phyloP scores from a whole-genome alignment of 192 early-diverging fungal species.

The Tieghemiomyces parasiticus region DNA sequence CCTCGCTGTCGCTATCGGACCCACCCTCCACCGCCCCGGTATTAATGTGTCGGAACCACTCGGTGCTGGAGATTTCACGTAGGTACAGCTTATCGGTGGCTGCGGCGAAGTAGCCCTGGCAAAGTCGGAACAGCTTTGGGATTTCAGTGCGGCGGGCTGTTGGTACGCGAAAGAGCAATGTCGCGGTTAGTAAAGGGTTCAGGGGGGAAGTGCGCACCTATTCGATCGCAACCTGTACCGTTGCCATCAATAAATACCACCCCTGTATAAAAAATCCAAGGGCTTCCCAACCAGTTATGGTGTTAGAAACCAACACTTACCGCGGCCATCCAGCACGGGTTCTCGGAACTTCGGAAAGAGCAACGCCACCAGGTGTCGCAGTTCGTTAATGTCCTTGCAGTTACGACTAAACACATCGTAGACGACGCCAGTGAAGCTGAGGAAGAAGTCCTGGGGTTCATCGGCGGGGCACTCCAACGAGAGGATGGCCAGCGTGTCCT shows the following conservation, averaged over 20 bases:
- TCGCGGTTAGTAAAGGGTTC: too few species aligned
- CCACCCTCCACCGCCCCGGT: slow-evolving; percentile 10
- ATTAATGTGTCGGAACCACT: slow-evolving; percentile 43
- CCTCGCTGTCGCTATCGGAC: slow-evolving; percentile 3
- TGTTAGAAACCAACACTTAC: too few species aligned
- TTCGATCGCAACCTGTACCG: too few species aligned
- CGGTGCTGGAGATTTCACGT: slow-evolving; percentile 77
- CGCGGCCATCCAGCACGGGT: slow-evolving; percentile 56
- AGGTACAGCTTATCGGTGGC: slow-evolving; percentile 76
- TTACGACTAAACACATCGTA: slow-evolving; percentile 69
- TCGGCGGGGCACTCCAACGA: slow-evolving; percentile 40
- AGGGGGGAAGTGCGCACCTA: too few species aligned
- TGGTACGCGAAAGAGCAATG: too few species aligned
- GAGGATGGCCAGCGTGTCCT: slow-evolving; percentile 58
- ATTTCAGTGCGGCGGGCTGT: slow-evolving; percentile 50
- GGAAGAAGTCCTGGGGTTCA: slow-evolving; percentile 48
- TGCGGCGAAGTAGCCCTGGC: slow-evolving; percentile 66
- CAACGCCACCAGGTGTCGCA: slow-evolving; percentile 63
- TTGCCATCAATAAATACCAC: too few species aligned
- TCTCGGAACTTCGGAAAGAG: slow-evolving; percentile 80
- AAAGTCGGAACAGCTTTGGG: slow-evolving; percentile 53
- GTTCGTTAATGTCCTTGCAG: slow-evolving; percentile 74
- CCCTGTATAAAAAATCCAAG: too few species aligned
- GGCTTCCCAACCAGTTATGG: too few species aligned
- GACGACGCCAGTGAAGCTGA: slow-evolving; percentile 59